Evolutionary conservation across 768 basidiomycete species (phyloP), one percentile per base, ranked within the genome.

Genomic region (Leccinum imitatum): DNA sequence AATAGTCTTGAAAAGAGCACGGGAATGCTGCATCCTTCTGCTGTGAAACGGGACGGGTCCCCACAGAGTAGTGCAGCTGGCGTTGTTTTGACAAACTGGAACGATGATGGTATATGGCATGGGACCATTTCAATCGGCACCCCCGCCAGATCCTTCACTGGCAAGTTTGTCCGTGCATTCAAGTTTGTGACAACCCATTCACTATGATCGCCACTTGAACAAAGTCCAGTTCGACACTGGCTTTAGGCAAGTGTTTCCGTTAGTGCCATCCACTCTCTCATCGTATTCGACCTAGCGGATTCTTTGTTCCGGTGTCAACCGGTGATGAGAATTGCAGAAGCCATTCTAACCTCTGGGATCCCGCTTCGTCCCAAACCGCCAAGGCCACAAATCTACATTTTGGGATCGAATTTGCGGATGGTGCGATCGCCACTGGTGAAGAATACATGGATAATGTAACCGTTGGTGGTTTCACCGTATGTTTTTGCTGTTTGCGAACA

Each of bases 371-470:
- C 33, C 67, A 68, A 0, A 73, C 75, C 6, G 63, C 79, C 1
- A n/a, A 53, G 1, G 63, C 68, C 56, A 14, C 64, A 14, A 41
- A 53, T 2, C 31, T 69, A 46, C 39, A 58, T 0, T 76, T 78
- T 59, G 41, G 30, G 1, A n/a, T 17, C 6, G 4, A n/a, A n/a
- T 83, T 75, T 58, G 78, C 75, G 11, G 78, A 78, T 58, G 76
- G 78, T 2, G 41, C 55, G 9, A 56, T 59, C 0, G 75, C 76
- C 11, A 13, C 4, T 33, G 33, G 33, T 33, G 4, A 13, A 33
- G 3, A 13, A 33, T 33, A 33, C 33, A 33, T 1, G 33, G 33
- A 33, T 13, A 33, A 33, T 33, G 33, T 33, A 1, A 33, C 13
- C 33, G 11, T 33, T 33, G 33, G 11, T 33, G 33, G 33, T 33